Conservation (phyloP, 768 basidiomycete genomes). For the Rubroboletus satanas region DNA sequence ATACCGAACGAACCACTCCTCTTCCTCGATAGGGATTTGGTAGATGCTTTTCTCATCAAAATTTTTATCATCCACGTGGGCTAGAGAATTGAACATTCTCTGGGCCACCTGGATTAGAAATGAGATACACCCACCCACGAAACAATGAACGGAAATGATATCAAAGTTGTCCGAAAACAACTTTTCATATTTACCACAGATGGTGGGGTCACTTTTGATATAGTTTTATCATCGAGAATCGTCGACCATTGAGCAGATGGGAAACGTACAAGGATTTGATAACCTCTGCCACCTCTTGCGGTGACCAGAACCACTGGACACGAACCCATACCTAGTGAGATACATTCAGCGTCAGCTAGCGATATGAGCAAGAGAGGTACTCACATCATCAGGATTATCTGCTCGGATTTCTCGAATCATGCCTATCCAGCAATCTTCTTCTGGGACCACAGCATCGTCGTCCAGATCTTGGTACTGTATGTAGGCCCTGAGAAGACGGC, state of each 20-base stretch:
- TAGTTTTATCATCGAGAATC: neutral
- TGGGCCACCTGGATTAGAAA: neutral
- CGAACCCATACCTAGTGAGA: slow-evolving; percentile 46
- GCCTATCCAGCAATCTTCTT: slow-evolving; percentile 50
- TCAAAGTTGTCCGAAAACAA: slow-evolving; percentile 48
- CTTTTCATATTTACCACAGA: slow-evolving; percentile 47
- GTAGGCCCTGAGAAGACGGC: slow-evolving; percentile 28
- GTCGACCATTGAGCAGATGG: neutral
- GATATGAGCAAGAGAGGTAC: neutral
- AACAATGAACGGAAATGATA: slow-evolving; percentile 41
- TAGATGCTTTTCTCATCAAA: slow-evolving; percentile 39
- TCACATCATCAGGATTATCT: slow-evolving; percentile 29
- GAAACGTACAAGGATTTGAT: slow-evolving; percentile 49
- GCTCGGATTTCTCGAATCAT: slow-evolving; percentile 44
- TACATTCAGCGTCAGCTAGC: neutral
- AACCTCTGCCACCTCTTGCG: slow-evolving; percentile 40
- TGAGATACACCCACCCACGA: slow-evolving; percentile 38
- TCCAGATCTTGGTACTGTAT: slow-evolving; percentile 20
- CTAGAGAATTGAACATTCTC: slow-evolving; percentile 22
- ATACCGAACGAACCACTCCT: slow-evolving; percentile 49
- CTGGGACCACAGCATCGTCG: slow-evolving; percentile 14
- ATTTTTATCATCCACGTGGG: slow-evolving; percentile 28
- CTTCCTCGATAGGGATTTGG: slow-evolving; percentile 37
- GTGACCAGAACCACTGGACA: slow-evolving; percentile 56
- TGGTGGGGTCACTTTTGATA: slow-evolving; percentile 37